A percentile compares a stretch with the other conserved stretches of the same genome.
Evolutionary conservation across 768 basidiomycete species (phyloP).

Genomic region (Strobilomyces echinocephalus): DNA sequence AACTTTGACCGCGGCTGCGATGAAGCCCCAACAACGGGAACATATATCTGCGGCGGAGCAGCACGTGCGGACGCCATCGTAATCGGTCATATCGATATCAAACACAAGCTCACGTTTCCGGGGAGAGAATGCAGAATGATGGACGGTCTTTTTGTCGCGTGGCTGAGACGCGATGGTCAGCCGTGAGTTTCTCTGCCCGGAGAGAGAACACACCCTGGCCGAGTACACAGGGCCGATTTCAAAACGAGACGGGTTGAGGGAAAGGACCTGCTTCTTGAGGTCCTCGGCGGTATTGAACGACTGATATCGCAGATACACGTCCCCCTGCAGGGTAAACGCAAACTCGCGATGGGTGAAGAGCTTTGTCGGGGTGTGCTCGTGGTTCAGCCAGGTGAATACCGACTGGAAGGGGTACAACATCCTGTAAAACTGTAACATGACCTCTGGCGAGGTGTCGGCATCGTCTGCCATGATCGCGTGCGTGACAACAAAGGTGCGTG

Average conservation of each 20-base stretch:
- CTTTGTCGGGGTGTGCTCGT: conserved; percentile 71
- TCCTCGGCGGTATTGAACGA: conserved; percentile 84
- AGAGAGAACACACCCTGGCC: conserved; percentile 54
- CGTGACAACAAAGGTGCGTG: conserved; percentile 18
- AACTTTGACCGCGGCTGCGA: conserved; percentile 85
- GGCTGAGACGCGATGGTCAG: conserved; percentile 48
- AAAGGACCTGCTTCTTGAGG: conserved; percentile 83
- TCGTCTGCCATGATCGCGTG: conserved; percentile 17
- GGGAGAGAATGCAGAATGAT: conserved; percentile 65
- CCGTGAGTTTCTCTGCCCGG: background rate
- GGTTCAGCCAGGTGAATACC: conserved; percentile 92
- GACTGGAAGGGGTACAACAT: conserved; percentile 93
- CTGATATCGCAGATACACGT: conserved; percentile 93
- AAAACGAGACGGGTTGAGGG: conserved; percentile 86
- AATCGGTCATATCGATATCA: conserved; percentile 99
- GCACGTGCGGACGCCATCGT: conserved; percentile 92
- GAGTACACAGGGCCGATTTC: conserved; percentile 96
- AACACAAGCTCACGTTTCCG: conserved; percentile 90
- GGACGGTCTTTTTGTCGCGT: conserved; percentile 80
- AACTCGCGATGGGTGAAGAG: conserved; percentile 94
- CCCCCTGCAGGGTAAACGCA: conserved; percentile 86
- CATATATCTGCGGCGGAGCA: conserved; percentile 91
- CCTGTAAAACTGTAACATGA: conserved; percentile 79
- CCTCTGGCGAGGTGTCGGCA: conserved; percentile 44
- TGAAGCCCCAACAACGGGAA: conserved; percentile 90